Conservation (phyloP, 345 rosid species). For the Aquilaria yunnanensis region DNA sequence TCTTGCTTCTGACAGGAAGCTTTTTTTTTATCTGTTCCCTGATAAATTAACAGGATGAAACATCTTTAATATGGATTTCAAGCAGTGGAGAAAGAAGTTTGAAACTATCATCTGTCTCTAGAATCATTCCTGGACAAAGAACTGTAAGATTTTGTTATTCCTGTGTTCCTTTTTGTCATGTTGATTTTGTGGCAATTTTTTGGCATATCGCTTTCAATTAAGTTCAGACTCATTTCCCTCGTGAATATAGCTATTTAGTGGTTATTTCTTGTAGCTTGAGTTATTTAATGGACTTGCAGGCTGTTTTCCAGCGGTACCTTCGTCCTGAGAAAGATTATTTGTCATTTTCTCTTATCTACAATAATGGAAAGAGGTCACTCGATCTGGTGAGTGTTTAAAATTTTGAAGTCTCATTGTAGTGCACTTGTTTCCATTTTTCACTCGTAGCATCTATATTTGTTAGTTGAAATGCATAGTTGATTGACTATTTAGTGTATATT, state of each 20-base stretch:
- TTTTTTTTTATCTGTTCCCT: background rate
- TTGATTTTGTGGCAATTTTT: constrained; percentile 2
- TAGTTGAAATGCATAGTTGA: no score
- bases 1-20: no score
- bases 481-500: constrained; percentile 8
- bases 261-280: constrained; percentile 6
- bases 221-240: constrained; percentile 1
- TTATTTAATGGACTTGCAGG: constrained; percentile 39
- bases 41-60: constrained; percentile 67
- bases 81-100: constrained; percentile 74
- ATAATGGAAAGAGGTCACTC: constrained; percentile 78
- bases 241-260: constrained; percentile 1
- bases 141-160: constrained; percentile 53
- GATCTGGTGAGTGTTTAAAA: constrained; percentile 74
- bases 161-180: background rate
- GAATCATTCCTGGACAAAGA: constrained; percentile 93
- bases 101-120: constrained; percentile 75
- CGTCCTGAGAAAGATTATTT: constrained; percentile 86
- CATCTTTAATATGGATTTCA: constrained; percentile 87
- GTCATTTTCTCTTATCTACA: constrained; percentile 84
- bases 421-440: constrained; percentile 1
- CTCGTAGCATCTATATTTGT: constrained; percentile 12
- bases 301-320: constrained; percentile 77
- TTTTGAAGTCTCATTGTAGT: constrained; percentile 6
- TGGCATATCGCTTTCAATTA: constrained; percentile 1